These are phyloP conservation scores for Intubia oerlemansii DNA, from an alignment of 2,329 filamentous ascomycete genomes.

Conservation along the genomic window DNA sequence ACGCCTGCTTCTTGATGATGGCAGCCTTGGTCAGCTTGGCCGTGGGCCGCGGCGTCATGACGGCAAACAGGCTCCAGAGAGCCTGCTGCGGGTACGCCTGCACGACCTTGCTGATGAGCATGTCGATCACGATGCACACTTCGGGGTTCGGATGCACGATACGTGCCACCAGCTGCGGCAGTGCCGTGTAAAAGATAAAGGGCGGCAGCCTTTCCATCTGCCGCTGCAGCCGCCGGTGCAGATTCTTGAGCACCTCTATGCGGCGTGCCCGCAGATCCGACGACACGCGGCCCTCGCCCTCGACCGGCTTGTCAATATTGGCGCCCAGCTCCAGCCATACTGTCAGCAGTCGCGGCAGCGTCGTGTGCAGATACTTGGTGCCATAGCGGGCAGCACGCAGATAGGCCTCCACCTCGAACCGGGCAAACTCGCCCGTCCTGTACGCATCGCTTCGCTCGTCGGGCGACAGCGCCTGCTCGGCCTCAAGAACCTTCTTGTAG, in stretches of 20 bases:
- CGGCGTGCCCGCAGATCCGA: slow-evolving; percentile 32
- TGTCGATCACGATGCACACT: slow-evolving; percentile 56
- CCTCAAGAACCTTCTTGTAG: slow-evolving; percentile 89
- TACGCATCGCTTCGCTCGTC: slow-evolving; percentile 60
- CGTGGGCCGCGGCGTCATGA: slow-evolving; percentile 37
- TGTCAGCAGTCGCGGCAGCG: slow-evolving; percentile 73
- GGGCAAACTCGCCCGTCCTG: slow-evolving; percentile 63
- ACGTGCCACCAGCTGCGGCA: slow-evolving; percentile 88
- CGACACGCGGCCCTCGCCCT: slow-evolving; percentile 30
- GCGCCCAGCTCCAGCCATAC: slow-evolving; percentile 86
- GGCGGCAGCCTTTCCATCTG: slow-evolving; percentile 52
- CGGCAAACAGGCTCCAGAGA: slow-evolving; percentile 74
- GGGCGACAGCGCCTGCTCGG: slow-evolving; percentile 56
- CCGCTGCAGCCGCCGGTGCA: slow-evolving; percentile 60
- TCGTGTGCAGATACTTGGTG: slow-evolving; percentile 92
- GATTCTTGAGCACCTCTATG: slow-evolving; percentile 41
- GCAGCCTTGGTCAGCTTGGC: slow-evolving; percentile 30
- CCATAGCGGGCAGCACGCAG: slow-evolving; percentile 69
- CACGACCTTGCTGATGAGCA: slow-evolving; percentile 74
- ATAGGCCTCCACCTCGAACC: slow-evolving; percentile 86
- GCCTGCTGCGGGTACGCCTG: slow-evolving; percentile 75
- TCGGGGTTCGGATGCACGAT: slow-evolving; percentile 68
- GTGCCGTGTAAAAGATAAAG: slow-evolving; percentile 59
- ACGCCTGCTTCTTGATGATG: slow-evolving; percentile 26
- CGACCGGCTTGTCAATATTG: slow-evolving; percentile 41